Conservation (phyloP, 176 grass and related monocot species). For the Ananas comosus region DNA sequence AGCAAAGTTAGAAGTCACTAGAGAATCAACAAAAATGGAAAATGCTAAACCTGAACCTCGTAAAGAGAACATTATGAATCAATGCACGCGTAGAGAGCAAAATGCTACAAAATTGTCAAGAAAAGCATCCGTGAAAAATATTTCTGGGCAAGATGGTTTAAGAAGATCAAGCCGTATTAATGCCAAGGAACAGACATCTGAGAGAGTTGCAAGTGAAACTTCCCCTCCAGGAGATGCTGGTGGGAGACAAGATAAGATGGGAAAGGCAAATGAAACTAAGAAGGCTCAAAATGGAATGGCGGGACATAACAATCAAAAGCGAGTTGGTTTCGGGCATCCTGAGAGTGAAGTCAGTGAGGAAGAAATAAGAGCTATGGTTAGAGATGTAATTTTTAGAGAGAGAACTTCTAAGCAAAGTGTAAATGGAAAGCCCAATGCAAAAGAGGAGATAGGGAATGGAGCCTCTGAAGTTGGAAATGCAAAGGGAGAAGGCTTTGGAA, state of each 20-base stretch:
- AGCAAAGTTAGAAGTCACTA: background rate
- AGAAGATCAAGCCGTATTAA: constrained; percentile 10
- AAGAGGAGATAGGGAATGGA: background rate
- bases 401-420: constrained; percentile 29
- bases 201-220: constrained; percentile 22
- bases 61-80: background rate
- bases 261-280: constrained; percentile 16
- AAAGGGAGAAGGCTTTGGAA: background rate
- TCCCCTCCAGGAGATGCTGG: constrained; percentile 13
- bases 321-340: constrained; percentile 12
- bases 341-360: constrained; percentile 28
- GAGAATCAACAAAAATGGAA: background rate
- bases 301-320: background rate
- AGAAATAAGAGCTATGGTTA: constrained; percentile 51
- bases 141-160: constrained; percentile 19
- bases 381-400: constrained; percentile 45
- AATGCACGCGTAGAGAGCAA: background rate
- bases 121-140: constrained; percentile 30
- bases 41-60: background rate
- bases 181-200: constrained; percentile 8
- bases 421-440: background rate
- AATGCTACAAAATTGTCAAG: constrained; percentile 3
- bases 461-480: background rate
- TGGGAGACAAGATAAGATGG: constrained; percentile 15
- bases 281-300: constrained; percentile 11